These are phyloP conservation scores for Chamaenerion angustifolium DNA, from an alignment of 345 rosid species.

Conservation along the genomic window DNA sequence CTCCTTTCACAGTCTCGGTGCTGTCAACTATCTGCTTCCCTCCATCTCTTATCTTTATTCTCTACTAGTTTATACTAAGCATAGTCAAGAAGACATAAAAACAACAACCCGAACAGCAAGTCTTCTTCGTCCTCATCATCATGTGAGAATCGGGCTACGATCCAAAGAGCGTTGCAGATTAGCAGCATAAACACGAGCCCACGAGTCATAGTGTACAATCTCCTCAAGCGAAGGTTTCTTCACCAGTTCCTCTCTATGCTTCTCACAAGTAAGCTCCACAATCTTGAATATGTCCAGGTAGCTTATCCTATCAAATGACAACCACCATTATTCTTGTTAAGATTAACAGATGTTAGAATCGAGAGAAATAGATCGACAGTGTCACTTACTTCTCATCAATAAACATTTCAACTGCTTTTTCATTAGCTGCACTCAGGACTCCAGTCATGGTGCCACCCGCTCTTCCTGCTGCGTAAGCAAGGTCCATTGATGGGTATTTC, in stretches of 20 bases:
- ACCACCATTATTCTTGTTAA: no score
- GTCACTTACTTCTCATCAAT: constrained; percentile 58
- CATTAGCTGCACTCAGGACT: constrained; percentile 65
- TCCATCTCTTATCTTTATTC: no score
- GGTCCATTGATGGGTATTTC: constrained; percentile 91
- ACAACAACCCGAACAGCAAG: no score
- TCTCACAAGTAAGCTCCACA: constrained; percentile 73
- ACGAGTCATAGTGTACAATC: constrained; percentile 70
- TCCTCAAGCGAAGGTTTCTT: constrained; percentile 68
- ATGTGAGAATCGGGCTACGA: constrained; percentile 36
- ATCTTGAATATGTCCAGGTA: constrained; percentile 86
- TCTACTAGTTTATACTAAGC: no score
- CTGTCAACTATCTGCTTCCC: no score
- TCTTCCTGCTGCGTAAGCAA: constrained; percentile 90
- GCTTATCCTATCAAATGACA: constrained; percentile 67
- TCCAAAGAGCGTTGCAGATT: constrained; percentile 28
- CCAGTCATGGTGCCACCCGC: constrained; percentile 99
- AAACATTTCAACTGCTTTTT: constrained; percentile 18
- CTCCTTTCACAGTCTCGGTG: no score
- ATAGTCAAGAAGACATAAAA: no score
- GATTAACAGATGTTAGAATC: no score
- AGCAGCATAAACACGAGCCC: constrained; percentile 79
- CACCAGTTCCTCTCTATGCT: constrained; percentile 62
- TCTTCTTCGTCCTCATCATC: not conserved
- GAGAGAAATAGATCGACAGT: no score